phyloP scores from a whole-genome alignment of 352 stramenopile species.

The Halophytophthora polymorphica region DNA sequence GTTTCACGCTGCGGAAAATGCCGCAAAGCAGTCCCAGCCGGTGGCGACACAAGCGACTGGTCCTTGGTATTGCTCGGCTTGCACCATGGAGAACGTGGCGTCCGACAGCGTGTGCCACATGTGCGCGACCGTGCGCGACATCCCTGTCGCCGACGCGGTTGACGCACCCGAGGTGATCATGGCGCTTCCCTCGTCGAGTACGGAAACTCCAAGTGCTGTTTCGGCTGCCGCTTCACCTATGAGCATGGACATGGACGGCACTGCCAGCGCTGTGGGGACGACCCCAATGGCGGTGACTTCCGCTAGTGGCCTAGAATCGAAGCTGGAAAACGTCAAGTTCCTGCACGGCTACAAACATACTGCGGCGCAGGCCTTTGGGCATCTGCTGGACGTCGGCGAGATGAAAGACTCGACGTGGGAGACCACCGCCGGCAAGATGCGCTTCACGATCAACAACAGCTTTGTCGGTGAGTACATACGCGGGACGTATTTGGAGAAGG shows the following conservation, averaged over 20 bases:
- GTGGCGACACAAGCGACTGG: conserved; percentile 16
- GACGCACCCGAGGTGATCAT: conserved; percentile 30
- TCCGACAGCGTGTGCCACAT: conserved; percentile 60
- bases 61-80: conserved; percentile 60
- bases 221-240: conserved; percentile 28
- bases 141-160: conserved; percentile 41
- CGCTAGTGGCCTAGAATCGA: conserved; percentile 12
- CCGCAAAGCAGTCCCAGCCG: conserved; percentile 28
- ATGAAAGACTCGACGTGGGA: conserved; percentile 60
- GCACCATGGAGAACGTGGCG: conserved; percentile 79
- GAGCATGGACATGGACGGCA: conserved; percentile 35
- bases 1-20: conserved; percentile 62
- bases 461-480: conserved; percentile 67
- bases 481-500: conserved; percentile 69
- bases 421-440: conserved; percentile 62
- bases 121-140: conserved; percentile 48
- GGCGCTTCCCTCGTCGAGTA: conserved; percentile 26
- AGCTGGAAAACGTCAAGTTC: conserved; percentile 41
- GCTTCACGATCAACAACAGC: conserved; percentile 32
- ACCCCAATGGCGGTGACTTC: conserved; percentile 1
- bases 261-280: conserved; percentile 4
- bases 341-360: conserved; percentile 54
- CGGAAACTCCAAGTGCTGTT: conserved; percentile 13
- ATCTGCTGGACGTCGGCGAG: conserved; percentile 23
- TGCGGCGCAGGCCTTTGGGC: conserved; percentile 29